Base-by-base conservation (phyloP, 768 basidiomycete species). In the Collybia mongolica region DNA sequence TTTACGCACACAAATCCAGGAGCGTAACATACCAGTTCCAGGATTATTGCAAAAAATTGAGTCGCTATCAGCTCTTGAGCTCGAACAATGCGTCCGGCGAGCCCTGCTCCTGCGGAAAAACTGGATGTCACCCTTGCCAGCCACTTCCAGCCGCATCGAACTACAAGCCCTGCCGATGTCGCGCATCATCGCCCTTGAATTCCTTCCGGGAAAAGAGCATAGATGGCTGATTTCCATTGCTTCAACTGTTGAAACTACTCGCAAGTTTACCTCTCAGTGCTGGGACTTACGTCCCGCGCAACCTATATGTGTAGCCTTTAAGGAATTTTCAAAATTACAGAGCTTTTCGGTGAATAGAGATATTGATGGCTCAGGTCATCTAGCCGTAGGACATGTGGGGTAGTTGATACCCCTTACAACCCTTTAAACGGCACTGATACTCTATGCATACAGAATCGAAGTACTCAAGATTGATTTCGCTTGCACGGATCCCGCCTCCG, bases 211-310 rank as follows among this genome's bases (percentile, higher is more conserved):
- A 0, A 55, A 66, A n/a, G 67, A 64, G 3, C 65, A 65, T 28
- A 68, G 71, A 5, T 79, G 74, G 65, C 59, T 86, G 6, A 57
- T 86, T 19, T 80, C 80, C 0, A 61, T 82, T 24, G 68, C 67
- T 0, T 32, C 56, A 49, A 66, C 54, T 55, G 57, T 52, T 11
- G 26, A 32, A 1, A 49, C 48, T 1, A 58, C 60, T 0, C 61
- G 65, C 15, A 41, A 53, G 11, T 74, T 71, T 23, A 64, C 64
- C 19, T 48, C 86, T 22, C 79, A 81, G 35, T 82, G 82, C 55
- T 86, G 85, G 85, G 80, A 86, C 54, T 39, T 83, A 7, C 42
- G 60, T 0, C 8, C 48, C 9, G 46, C 57, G 2, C 52, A 62
- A 0, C 72, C 77, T 0, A 54, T 44, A 6, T 80, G 76, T 53